These are phyloP conservation scores for Flaveria ramosissima DNA, from an alignment of 129 eudicot genomes.

Conservation along the genomic window DNA sequence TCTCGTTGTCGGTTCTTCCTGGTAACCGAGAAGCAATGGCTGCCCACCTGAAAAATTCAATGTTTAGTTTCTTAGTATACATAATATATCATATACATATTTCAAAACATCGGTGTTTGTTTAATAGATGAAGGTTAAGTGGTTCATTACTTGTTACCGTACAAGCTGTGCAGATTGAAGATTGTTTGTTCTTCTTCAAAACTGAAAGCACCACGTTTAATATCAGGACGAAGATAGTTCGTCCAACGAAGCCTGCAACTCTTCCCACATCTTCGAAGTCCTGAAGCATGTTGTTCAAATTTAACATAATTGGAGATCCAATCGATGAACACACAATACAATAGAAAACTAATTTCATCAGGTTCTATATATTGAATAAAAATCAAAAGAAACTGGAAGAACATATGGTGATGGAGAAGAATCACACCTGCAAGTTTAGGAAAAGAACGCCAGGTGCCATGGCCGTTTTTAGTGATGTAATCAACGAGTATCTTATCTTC, in stretches of 20 bases:
- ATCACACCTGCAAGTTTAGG: conserved; percentile 76
- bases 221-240: conserved; percentile 85
- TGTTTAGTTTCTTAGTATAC: conserved; percentile 1
- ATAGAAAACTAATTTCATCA: no score
- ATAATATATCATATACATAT: background rate
- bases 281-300: conserved; percentile 25
- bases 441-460: conserved; percentile 76
- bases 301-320: background rate
- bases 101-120: conserved; percentile 1
- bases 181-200: conserved; percentile 66
- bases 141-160: conserved; percentile 73
- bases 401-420: no score
- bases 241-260: conserved; percentile 94
- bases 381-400: no score
- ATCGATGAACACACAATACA: no score
- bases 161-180: conserved; percentile 52
- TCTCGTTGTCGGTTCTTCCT: conserved; percentile 93
- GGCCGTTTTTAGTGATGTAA: conserved; percentile 65
- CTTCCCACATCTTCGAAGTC: conserved; percentile 83
- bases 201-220: conserved; percentile 74
- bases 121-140: background rate
- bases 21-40: conserved; percentile 72
- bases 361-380: no score
- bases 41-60: conserved; percentile 69
- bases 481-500: conserved; percentile 81